Base-by-base conservation (phyloP, 2,329 filamentous ascomycete genomes). In the Bertia moriformis region DNA sequence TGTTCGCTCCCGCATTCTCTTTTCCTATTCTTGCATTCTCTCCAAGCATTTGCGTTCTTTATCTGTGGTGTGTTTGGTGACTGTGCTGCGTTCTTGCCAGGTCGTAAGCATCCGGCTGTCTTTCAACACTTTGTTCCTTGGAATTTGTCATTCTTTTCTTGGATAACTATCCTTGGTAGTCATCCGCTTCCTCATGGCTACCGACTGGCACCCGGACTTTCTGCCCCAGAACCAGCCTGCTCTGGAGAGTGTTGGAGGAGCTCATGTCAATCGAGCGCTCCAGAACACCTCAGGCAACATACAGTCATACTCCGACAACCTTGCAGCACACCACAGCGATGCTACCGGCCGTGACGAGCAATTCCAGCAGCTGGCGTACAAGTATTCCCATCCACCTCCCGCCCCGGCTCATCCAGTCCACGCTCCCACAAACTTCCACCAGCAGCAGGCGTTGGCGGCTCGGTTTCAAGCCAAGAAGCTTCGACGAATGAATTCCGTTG, bases 271-370 rank as follows among this genome's bases (percentile, higher is more conserved):
- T 41, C 50, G 57, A 42, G 57, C 52, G 47, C 48, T 60, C 33
- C 57, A 60, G 44, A 56, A 56, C 46, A 60, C 59, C 37, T 62
- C 60, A 43, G 60, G 60, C 38, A 63, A 63, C 48, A 53, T 55
- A 40, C 60, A 62, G 44, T 52, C 57, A 32, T 59, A 61, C 41
- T 53, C 54, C 14, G 57, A 58, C 43, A 47, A 42, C 42, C 39
- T 53, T 37, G 43, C 50, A 39, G n/a, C n/a, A 10, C 12, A 14
- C 15, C 48, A 55, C 48, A 41, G 43, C 43, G 49, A 55, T 42
- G 39, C 46, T 19, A 41, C 44, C 36, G 48, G 48, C 37, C 51
- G 51, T 41, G 55, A 57, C 41, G 57, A 55, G 19, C 56, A 55
- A 40, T 45, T 56, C 18, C 55, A 57, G 39, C 53, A 54, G 18